Conservation (phyloP, 179 eudicot species). For the Spergularia azorica region DNA sequence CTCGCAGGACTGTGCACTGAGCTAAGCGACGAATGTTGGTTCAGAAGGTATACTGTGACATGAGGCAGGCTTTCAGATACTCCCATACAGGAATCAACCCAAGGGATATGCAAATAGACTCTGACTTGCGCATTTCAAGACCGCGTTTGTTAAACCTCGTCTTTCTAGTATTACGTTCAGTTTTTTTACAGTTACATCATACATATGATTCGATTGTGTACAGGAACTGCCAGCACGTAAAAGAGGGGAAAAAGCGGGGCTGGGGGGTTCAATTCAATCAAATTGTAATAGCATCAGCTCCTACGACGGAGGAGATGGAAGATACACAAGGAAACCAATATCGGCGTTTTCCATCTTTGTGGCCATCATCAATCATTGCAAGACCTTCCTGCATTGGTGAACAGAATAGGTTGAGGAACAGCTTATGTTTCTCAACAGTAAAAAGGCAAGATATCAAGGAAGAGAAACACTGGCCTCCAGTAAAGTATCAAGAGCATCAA, state of each 20-base stretch:
- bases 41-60: too few relatives aligned
- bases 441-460: not conserved
- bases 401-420: constrained; percentile 16
- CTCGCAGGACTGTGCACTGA: too few relatives aligned
- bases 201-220: not conserved
- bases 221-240: not conserved
- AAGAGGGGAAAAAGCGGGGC: too few relatives aligned
- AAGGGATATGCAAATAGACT: too few relatives aligned
- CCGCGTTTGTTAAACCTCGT: not conserved
- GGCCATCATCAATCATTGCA: constrained; percentile 98
- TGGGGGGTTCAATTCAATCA: constrained; percentile 15
- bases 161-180: not conserved
- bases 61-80: too few relatives aligned
- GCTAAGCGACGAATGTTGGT: too few relatives aligned
- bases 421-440: not conserved
- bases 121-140: not conserved
- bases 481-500: constrained; percentile 90
- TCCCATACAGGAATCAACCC: too few relatives aligned
- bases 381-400: constrained; percentile 77
- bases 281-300: constrained; percentile 35
- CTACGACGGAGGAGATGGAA: constrained; percentile 56
- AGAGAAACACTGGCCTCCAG: constrained; percentile 56
- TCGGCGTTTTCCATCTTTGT: constrained; percentile 80
- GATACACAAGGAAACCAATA: constrained; percentile 99
- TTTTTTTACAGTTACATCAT: not conserved